Base-by-base conservation (phyloP, 2,329 filamentous ascomycete genomes). In the Allantophomopsis lycopodina region DNA sequence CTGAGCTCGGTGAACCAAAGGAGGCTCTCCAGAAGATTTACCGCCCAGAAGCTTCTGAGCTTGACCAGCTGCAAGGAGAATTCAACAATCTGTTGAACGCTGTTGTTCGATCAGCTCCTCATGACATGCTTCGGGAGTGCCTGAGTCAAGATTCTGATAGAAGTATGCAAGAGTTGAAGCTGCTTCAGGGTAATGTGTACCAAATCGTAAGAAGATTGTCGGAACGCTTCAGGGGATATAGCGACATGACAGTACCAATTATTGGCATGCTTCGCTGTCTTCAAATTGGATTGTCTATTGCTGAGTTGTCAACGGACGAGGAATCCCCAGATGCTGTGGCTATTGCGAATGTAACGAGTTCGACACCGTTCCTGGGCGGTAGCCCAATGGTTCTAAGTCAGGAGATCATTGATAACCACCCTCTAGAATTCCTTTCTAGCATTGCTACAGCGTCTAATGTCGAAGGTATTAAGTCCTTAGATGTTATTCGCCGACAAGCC, bases 261-360 rank as follows among this genome's bases (percentile, higher is more conserved):
- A 68, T 86, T 35, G 84, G 82, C 39, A 82, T 95, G 46, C 65
- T 96, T 34, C 76, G 82, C 42, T 84, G 84, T 48, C 63, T 96
- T 8, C 75, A 81, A 47, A 64, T 94, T 43, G 88, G 86, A 2
- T 60, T 93, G 23, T 79, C 74, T 1, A 60, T 93, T 31, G 71
- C 67, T 40, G 61, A 39, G 12, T 34, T 52, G 8, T 44, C 38
- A 7, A 43, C 40, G 10, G 35, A 38, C 2, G 35, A 20, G 12
- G 18, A 40, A 5, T 44, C 42, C 15, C 17, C 42, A 7, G 43
- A 46, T 14, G 41, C 38, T 7, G 35, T 41, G n/a, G 42, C 36
- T 2, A 44, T 37, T 11, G 7, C 42, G 10, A 37, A 44, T 14
- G 55, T 78, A 15, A 58, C 68, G 33, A 50, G 57, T 5, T 55